Conservation (phyloP, 768 basidiomycete species). For the Suillus sp. region DNA sequence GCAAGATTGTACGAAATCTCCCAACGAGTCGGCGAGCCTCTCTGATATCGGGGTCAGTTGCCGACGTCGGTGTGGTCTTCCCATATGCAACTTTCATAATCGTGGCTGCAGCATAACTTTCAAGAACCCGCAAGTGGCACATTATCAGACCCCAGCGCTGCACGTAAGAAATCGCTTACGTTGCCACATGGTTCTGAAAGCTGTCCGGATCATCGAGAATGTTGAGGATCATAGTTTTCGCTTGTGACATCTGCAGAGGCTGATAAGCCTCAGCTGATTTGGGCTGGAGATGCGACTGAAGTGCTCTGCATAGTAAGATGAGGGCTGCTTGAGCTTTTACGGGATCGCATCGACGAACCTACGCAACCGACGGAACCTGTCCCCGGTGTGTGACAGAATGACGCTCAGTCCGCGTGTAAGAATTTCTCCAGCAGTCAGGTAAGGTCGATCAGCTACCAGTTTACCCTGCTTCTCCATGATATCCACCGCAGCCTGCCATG, state of each 20-base stretch:
- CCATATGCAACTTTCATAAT: background rate
- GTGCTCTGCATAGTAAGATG: background rate
- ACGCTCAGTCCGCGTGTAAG: background rate
- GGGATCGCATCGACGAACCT: background rate
- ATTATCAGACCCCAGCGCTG: background rate
- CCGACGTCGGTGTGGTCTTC: background rate
- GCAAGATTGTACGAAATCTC: background rate
- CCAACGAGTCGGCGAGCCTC: background rate
- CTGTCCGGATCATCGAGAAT: background rate
- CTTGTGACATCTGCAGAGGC: slow-evolving; percentile 5
- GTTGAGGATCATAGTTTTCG: slow-evolving; percentile 7
- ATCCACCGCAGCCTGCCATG: slow-evolving; percentile 33
- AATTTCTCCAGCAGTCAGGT: background rate
- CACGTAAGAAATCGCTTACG: background rate
- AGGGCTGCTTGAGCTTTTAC: background rate
- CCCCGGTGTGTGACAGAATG: background rate
- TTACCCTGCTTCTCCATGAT: slow-evolving; percentile 61
- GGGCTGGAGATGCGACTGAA: background rate
- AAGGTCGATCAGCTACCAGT: slow-evolving; percentile 14
- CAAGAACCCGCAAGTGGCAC: background rate
- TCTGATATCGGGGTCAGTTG: background rate
- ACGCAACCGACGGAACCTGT: background rate
- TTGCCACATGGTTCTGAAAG: background rate
- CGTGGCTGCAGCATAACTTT: background rate
- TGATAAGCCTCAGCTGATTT: background rate